These are phyloP conservation scores for Macaranga tanarius DNA, from an alignment of 441 rosid species.

Conservation along the genomic window DNA sequence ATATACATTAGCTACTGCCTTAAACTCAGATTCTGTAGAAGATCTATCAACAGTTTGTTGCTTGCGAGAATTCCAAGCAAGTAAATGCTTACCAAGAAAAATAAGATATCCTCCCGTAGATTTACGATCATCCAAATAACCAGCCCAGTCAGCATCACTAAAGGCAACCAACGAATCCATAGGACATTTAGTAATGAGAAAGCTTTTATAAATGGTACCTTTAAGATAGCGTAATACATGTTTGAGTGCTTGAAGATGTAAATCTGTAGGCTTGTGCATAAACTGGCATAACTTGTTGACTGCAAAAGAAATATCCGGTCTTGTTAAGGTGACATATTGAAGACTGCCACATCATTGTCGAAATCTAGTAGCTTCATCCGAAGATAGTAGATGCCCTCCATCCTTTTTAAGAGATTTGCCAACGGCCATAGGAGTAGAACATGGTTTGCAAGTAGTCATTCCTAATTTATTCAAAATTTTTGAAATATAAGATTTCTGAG, in stretches of 20 bases:
- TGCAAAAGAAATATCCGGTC: neutral
- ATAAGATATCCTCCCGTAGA: neutral
- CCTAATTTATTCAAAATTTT: neutral
- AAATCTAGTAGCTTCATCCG: neutral
- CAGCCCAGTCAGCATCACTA: neutral
- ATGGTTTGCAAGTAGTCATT: neutral
- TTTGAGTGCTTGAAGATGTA: neutral
- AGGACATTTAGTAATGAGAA: neutral
- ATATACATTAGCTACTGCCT: neutral
- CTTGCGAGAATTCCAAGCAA: neutral
- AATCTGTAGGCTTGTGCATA: neutral
- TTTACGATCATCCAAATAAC: neutral
- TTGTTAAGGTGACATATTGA: neutral
- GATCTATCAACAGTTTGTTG: neutral
- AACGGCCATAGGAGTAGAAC: neutral
- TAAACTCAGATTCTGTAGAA: neutral
- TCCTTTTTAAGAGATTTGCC: neutral
- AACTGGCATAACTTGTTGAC: neutral
- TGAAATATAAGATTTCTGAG: too few relatives aligned
- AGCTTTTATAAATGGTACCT: neutral
- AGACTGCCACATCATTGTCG: neutral
- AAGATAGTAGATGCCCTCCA: neutral
- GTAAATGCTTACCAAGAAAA: neutral
- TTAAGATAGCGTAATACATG: neutral
- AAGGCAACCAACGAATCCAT: neutral